Evolutionary conservation across 208 protist genomes (phyloP), one percentile per base, ranked within the genome.

Genomic region (Strigomonas galati): DNA sequence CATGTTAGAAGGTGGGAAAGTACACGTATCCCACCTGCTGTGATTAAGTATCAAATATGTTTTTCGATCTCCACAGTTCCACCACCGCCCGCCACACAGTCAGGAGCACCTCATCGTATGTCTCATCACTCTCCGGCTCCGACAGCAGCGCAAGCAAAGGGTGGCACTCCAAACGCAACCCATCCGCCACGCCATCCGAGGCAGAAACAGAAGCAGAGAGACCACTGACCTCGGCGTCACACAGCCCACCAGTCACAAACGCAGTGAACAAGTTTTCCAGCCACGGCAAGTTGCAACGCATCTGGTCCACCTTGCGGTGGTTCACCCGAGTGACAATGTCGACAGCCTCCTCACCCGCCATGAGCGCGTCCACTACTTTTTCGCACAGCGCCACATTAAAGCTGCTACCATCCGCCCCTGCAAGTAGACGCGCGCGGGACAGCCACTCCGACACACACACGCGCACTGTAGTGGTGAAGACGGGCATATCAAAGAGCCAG

Each of bases 401-500:
- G 40, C 32, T 2, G 32, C 32, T 9, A 9, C 32, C 40, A 17
- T 46, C 40, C 1, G 40, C 40, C 40, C 15, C 9, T 15, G 40
- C 15, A 4, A 46, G 40, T 3, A 17, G 14, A 19, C 9, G 9
- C 15, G 19, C 15, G 9, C 40, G 40, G 12, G 40, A 5, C 10
- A 46, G 40, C 40, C 40, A 46, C 40, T 61, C 55, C n/a, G 12
- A 27, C 28, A 15, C 2, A 1, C 58, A 53, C 9, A 91, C 28
- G 6, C 53, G 12, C 31, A 91, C 69, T 1, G 67, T 64, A 0
- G 84, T 81, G 37, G 77, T 79, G 66, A 91, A 94, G 35, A 69
- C 54, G 12, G 88, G 88, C 88, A 91, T 91, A 0, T 74, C 70
- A 61, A 85, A 82, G 15, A 79, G 48, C 84, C 84, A 91, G 0